Conservation (phyloP, 495 filamentous ascomycete species). For the Eremomyces bilateralis region DNA sequence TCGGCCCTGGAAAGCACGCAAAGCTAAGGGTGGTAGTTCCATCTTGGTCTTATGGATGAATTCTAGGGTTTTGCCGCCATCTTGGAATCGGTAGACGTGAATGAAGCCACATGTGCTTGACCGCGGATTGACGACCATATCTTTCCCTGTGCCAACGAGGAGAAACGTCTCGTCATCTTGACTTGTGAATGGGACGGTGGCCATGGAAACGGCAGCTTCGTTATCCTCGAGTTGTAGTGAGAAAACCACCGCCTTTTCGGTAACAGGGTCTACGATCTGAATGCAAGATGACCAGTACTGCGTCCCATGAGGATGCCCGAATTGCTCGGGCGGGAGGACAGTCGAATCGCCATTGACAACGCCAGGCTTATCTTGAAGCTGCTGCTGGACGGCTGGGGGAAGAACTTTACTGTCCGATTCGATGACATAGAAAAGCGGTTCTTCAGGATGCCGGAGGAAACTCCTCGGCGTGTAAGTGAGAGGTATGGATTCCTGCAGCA, state of each 20-base stretch:
- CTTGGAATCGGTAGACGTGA: slow-evolving; percentile 79
- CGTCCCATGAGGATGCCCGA: slow-evolving; percentile 64
- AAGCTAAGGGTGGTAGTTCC: slow-evolving; percentile 68
- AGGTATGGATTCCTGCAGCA: slow-evolving; percentile 70
- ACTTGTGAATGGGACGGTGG: slow-evolving; percentile 61
- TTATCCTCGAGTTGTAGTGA: slow-evolving; percentile 71
- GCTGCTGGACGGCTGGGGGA: slow-evolving; percentile 44
- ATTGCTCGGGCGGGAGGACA: slow-evolving; percentile 56
- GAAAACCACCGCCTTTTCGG: slow-evolving; percentile 28
- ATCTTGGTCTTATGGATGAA: slow-evolving; percentile 92
- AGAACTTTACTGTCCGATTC: slow-evolving; percentile 84
- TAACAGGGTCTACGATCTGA: slow-evolving; percentile 63
- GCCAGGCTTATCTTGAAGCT: slow-evolving; percentile 40
- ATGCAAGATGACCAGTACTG: slow-evolving; percentile 85
- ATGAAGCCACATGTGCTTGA: slow-evolving; percentile 62
- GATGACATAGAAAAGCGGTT: slow-evolving; percentile 78
- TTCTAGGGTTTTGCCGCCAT: slow-evolving; percentile 66
- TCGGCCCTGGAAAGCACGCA: slow-evolving; percentile 80
- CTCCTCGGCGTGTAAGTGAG: slow-evolving; percentile 79
- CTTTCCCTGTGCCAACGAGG: slow-evolving; percentile 80
- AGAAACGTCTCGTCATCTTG: slow-evolving; percentile 81
- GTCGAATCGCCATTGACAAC: slow-evolving; percentile 47
- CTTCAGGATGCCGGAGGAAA: slow-evolving; percentile 71
- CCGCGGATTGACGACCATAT: slow-evolving; percentile 57
- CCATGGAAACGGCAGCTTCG: slow-evolving; percentile 74